Evolutionary conservation across 2,329 filamentous ascomycete genomes (phyloP).

Genomic region (Talaromyces rugulosus): DNA sequence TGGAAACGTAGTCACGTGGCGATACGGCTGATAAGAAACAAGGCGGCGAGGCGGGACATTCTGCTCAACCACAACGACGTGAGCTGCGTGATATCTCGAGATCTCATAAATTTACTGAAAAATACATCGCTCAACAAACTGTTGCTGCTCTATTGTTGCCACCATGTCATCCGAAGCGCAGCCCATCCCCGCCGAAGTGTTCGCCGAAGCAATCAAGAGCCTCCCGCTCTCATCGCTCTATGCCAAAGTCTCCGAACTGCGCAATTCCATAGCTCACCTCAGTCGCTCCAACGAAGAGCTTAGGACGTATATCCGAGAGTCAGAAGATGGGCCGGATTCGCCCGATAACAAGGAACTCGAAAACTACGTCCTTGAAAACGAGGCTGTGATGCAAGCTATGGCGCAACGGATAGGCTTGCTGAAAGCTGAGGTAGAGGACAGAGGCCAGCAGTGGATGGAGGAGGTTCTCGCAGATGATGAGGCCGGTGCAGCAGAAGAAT

Average conservation of each 20-base stretch:
- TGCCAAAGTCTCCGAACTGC: conserved; percentile 57
- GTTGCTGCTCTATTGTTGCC: neutral
- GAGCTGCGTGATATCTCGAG: neutral
- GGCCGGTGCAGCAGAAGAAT: neutral
- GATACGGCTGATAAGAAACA: neutral
- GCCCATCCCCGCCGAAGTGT: conserved; percentile 49
- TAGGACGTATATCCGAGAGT: conserved; percentile 42
- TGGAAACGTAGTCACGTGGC: neutral
- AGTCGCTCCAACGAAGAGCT: conserved; percentile 55
- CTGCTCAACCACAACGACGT: neutral
- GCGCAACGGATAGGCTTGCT: conserved; percentile 51
- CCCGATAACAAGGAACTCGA: conserved; percentile 38
- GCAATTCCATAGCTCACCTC: conserved; percentile 58
- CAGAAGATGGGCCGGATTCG: conserved; percentile 40
- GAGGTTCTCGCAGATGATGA: conserved; percentile 18
- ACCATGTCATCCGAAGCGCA: conserved; percentile 47
- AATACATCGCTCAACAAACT: neutral
- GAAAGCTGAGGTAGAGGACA: conserved; percentile 48
- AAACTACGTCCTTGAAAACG: conserved; percentile 52
- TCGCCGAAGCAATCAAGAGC: conserved; percentile 53
- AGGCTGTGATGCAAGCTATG: conserved; percentile 53
- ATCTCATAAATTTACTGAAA: neutral
- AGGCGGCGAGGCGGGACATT: neutral
- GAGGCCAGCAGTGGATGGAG: conserved; percentile 52
- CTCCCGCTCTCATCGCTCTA: conserved; percentile 57